Evolutionary conservation across 345 rosid species (phyloP).

Genomic region (Brassica incana): DNA sequence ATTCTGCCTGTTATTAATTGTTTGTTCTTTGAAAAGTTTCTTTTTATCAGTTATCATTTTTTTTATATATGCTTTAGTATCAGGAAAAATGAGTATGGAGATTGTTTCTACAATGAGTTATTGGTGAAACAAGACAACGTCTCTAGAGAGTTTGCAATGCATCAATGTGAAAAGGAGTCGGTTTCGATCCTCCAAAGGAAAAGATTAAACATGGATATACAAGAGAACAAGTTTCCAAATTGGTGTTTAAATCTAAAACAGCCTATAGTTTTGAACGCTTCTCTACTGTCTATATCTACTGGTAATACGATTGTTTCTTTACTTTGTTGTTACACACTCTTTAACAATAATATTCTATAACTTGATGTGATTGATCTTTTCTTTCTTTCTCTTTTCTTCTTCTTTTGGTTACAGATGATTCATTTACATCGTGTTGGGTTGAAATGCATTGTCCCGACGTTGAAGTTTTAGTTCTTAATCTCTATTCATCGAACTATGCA

Average conservation of each 20-base stretch:
- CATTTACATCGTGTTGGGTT: constrained; percentile 49
- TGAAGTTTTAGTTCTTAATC: constrained; percentile 49
- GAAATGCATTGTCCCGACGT: constrained; percentile 46
- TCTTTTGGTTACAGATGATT: constrained; percentile 41
- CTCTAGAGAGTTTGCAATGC: constrained; percentile 48
- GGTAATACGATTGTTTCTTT: constrained; percentile 32
- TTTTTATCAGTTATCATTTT: no score
- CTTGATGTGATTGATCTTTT: neutral
- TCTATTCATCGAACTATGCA: constrained; percentile 40
- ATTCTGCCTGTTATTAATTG: no score
- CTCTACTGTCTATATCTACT: constrained; percentile 48
- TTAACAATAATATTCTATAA: neutral
- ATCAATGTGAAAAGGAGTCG: constrained; percentile 28
- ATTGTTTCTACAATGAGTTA: constrained; percentile 36
- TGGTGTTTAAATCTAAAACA: constrained; percentile 39
- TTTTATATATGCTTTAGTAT: neutral
- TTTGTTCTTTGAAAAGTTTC: no score
- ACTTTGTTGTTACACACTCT: neutral
- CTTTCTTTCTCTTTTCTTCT: no score
- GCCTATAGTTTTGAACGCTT: constrained; percentile 27
- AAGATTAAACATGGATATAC: constrained; percentile 43
- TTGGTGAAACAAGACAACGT: constrained; percentile 51
- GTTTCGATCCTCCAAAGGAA: constrained; percentile 23
- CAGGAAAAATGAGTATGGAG: constrained; percentile 47
- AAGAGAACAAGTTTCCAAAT: constrained; percentile 40